Conservation (phyloP, 805 yeast genomes). For the Isabelozyma gotoi region DNA sequence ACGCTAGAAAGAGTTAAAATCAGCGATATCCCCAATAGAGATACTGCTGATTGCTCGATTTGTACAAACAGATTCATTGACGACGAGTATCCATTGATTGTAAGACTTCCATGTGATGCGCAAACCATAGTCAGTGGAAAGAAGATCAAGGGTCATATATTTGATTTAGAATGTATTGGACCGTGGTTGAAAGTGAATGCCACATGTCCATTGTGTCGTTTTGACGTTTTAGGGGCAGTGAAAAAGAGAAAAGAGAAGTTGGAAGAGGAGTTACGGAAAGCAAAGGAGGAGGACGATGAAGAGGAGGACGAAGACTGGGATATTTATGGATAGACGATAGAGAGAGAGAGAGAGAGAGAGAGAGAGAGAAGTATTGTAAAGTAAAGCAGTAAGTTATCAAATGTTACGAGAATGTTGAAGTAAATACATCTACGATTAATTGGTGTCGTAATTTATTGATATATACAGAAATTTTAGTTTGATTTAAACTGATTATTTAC, state of each 20-base stretch:
- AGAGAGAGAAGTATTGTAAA: no score
- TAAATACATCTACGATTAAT: background rate
- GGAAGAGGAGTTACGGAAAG: constrained; percentile 31
- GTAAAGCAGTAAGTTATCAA: background rate
- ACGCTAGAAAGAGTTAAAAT: constrained; percentile 65
- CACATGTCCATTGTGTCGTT: constrained; percentile 87
- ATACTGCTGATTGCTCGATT: constrained; percentile 75
- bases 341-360: background rate
- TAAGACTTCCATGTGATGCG: constrained; percentile 64
- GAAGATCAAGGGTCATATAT: constrained; percentile 53
- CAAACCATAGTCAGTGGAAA: constrained; percentile 16
- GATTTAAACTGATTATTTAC: background rate
- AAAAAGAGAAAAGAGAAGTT: constrained; percentile 27
- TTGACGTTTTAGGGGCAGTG: constrained; percentile 52
- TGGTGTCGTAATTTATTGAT: background rate
- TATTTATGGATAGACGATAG: constrained; percentile 69
- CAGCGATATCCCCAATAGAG: constrained; percentile 33
- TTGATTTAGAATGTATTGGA: constrained; percentile 86
- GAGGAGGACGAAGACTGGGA: constrained; percentile 74
- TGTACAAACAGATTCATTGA: constrained; percentile 73
- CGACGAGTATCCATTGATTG: constrained; percentile 79
- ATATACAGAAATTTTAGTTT: background rate
- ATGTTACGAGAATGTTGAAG: background rate
- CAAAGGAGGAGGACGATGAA: constrained; percentile 48
- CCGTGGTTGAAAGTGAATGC: constrained; percentile 80